Evolutionary conservation across 352 stramenopile genomes (phyloP).

Genomic region (Phytophthora pseudosyringae): DNA sequence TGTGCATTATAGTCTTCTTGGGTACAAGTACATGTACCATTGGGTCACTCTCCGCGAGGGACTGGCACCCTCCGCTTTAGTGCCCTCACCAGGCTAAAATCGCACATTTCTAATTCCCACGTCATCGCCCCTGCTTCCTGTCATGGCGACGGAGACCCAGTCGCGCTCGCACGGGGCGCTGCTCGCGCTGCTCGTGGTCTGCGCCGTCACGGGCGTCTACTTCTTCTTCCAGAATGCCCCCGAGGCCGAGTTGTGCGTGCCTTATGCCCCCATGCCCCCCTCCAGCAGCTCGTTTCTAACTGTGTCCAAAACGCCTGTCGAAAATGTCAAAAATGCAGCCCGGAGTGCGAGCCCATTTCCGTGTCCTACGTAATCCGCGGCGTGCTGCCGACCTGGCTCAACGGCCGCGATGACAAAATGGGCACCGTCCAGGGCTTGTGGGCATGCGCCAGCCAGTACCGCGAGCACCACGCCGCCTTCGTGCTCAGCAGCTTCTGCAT

Average conservation of each 20-base stretch:
- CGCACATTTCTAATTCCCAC: not conserved
- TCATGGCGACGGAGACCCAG: slow-evolving; percentile 19
- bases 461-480: slow-evolving; percentile 71
- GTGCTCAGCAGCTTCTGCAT: slow-evolving; percentile 84
- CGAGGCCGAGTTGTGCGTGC: slow-evolving; percentile 70
- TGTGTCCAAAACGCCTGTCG: not conserved
- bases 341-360: slow-evolving; percentile 75
- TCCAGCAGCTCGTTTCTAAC: slow-evolving; percentile 7
- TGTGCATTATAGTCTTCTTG: no score
- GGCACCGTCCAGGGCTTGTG: slow-evolving; percentile 81
- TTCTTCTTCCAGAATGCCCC: slow-evolving; percentile 75
- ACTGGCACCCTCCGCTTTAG: no score
- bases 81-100: no score
- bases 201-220: slow-evolving; percentile 55
- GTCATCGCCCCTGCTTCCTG: not conserved
- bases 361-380: slow-evolving; percentile 79
- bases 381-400: slow-evolving; percentile 80
- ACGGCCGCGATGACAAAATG: slow-evolving; percentile 87
- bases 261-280: not conserved
- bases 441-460: slow-evolving; percentile 81
- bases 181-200: slow-evolving; percentile 52
- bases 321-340: slow-evolving; percentile 33
- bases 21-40: no score
- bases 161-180: slow-evolving; percentile 42
- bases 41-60: no score